Evolutionary conservation across 176 grass and related monocot species (phyloP).

Genomic region (Hsuehochloa calcarea): DNA sequence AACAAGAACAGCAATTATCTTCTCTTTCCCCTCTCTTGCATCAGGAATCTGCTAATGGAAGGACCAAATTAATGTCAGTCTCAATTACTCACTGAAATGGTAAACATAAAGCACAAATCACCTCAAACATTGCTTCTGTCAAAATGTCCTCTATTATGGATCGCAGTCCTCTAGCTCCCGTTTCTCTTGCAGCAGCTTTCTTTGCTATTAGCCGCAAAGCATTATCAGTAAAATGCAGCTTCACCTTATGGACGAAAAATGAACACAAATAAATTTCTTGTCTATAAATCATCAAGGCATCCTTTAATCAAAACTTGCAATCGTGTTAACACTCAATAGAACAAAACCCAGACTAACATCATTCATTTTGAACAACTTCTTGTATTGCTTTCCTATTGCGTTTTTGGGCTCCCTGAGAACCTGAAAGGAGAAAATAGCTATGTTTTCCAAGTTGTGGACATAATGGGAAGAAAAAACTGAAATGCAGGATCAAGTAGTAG

Average conservation of each 20-base stretch:
- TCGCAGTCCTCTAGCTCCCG: constrained; percentile 44
- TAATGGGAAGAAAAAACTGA: neutral
- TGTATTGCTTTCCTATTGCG: constrained; percentile 65
- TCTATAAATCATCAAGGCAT: neutral
- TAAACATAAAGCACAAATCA: neutral
- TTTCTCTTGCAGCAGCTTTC: constrained; percentile 47
- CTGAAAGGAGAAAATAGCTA: constrained; percentile 34
- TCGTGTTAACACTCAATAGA: neutral
- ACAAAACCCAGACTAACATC: constrained; percentile 41
- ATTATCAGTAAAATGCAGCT: constrained; percentile 54
- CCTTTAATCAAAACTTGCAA: neutral
- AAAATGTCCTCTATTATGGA: constrained; percentile 59
- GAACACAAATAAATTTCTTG: neutral
- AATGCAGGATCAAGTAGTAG: neutral
- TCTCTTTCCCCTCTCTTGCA: constrained; percentile 46
- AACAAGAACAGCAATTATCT: constrained; percentile 63
- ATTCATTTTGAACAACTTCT: constrained; percentile 74
- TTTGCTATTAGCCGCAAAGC: constrained; percentile 54
- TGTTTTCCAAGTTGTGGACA: neutral
- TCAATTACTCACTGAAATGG: neutral
- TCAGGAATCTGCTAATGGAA: constrained; percentile 51
- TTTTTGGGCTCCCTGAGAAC: constrained; percentile 64
- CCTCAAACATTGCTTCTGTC: constrained; percentile 83
- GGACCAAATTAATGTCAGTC: neutral
- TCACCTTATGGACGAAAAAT: constrained; percentile 41